These are phyloP conservation scores for Podospora pseudopauciseta DNA, from an alignment of 495 filamentous ascomycete species.

Conservation along the genomic window DNA sequence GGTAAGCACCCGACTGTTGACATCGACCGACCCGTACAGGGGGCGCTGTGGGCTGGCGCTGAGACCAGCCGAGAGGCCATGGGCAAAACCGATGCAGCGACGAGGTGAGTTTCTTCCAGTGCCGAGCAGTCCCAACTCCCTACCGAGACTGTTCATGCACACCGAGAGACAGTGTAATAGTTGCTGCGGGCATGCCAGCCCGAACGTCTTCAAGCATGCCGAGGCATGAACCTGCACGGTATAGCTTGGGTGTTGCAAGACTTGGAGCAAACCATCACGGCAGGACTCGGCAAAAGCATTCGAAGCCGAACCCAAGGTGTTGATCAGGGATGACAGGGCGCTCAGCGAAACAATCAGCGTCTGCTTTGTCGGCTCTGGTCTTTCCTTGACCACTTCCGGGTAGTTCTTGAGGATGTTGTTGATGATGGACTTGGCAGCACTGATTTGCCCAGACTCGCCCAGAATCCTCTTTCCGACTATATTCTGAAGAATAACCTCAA, in stretches of 20 bases:
- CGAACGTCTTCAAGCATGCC: slow-evolving; percentile 78
- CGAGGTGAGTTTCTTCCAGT: slow-evolving; percentile 75
- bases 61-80: slow-evolving; percentile 87
- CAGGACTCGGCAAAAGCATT: slow-evolving; percentile 71
- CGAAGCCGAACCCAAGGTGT: slow-evolving; percentile 75
- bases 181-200: slow-evolving; percentile 86
- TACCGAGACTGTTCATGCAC: slow-evolving; percentile 90
- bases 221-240: slow-evolving; percentile 89
- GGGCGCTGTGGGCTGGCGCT: slow-evolving; percentile 85
- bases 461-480: slow-evolving; percentile 78
- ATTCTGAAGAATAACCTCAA: slow-evolving; percentile 78
- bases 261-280: slow-evolving; percentile 83
- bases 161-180: slow-evolving; percentile 88
- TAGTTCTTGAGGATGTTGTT: slow-evolving; percentile 93
- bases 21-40: slow-evolving; percentile 90
- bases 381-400: slow-evolving; percentile 87
- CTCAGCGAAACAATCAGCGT: slow-evolving; percentile 74
- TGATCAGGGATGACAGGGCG: slow-evolving; percentile 73
- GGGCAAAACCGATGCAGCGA: slow-evolving; percentile 85
- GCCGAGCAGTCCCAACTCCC: slow-evolving; percentile 76
- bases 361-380: slow-evolving; percentile 85
- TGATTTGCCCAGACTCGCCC: slow-evolving; percentile 80
- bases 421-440: slow-evolving; percentile 74
- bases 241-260: slow-evolving; percentile 92
- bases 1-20: slow-evolving; percentile 85